A percentile compares a stretch with the other conserved stretches of the same genome.
phyloP scores from a whole-genome alignment of 495 filamentous ascomycete species.

The Trichoderma reesei region DNA sequence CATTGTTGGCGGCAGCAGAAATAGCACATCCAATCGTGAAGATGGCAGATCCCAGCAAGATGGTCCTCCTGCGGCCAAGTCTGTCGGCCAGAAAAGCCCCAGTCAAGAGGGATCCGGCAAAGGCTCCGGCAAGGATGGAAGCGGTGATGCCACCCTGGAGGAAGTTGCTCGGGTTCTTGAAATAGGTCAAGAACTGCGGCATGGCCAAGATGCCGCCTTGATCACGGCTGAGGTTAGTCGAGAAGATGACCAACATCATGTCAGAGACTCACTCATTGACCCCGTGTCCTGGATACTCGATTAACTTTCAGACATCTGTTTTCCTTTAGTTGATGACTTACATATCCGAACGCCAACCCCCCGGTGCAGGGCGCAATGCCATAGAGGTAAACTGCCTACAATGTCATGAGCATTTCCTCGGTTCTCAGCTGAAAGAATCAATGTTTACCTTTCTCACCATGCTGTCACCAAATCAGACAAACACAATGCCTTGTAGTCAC shows the following conservation, averaged over 20 bases:
- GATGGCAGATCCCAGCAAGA: conserved; percentile 46
- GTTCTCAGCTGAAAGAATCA: not conserved
- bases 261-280: conserved; percentile 9
- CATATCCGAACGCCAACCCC: conserved; percentile 27
- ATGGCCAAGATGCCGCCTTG: conserved; percentile 15
- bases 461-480: not conserved
- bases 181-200: conserved; percentile 31
- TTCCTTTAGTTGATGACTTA: conserved; percentile 10
- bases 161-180: conserved; percentile 44
- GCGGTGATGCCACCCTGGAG: conserved; percentile 55
- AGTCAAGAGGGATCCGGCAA: conserved; percentile 56
- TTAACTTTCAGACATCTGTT: not conserved
- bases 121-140: conserved; percentile 62
- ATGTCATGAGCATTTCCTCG: conserved; percentile 5
- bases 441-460: conserved; percentile 1
- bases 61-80: conserved; percentile 51
- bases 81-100: conserved; percentile 55
- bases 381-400: conserved; percentile 22
- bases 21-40: conserved; percentile 54
- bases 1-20: conserved; percentile 42
- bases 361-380: conserved; percentile 25
- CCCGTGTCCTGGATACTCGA: not conserved
- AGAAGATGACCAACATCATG: conserved; percentile 4
- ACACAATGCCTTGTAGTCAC: not conserved
- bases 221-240: not conserved